These are phyloP conservation scores for Blastocystis hominis DNA, from an alignment of 352 stramenopile species.

Conservation along the genomic window DNA sequence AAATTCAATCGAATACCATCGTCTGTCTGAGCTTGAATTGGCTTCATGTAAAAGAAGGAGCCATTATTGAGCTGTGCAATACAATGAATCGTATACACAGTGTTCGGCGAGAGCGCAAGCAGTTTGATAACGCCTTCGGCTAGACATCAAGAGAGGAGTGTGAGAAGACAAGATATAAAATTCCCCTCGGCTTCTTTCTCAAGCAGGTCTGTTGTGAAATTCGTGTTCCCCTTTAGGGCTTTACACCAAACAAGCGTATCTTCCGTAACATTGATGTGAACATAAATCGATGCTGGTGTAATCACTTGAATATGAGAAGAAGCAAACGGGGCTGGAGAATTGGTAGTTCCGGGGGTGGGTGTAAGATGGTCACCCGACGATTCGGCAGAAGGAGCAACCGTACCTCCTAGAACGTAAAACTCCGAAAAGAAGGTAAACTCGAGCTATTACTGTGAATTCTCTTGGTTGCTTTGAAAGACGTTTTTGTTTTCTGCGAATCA, in stretches of 20 bases:
- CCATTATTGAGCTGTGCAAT: neutral
- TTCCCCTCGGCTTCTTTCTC: neutral
- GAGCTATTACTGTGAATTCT: neutral
- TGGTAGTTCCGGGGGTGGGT: neutral
- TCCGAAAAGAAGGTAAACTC: too few relatives aligned
- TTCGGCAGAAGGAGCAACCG: neutral
- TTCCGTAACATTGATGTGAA: neutral
- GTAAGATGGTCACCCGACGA: neutral
- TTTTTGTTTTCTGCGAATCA: too few relatives aligned
- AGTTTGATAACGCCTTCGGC: neutral
- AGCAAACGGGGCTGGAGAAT: neutral
- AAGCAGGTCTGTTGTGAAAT: neutral
- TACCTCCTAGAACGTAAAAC: too few relatives aligned
- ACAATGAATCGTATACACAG: neutral
- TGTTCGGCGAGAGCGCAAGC: neutral
- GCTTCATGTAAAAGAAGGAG: neutral
- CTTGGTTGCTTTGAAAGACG: neutral
- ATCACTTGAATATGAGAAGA: neutral
- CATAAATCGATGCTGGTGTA: neutral
- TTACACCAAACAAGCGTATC: neutral
- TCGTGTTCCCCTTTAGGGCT: neutral
- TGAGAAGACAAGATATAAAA: neutral
- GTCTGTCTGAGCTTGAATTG: neutral
- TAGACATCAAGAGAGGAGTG: neutral
- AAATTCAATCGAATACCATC: neutral